A percentile compares a stretch with the other conserved stretches of the same genome.
Conservation (phyloP, 2,329 filamentous ascomycete genomes). For the Aspergillus sclerotialis region DNA sequence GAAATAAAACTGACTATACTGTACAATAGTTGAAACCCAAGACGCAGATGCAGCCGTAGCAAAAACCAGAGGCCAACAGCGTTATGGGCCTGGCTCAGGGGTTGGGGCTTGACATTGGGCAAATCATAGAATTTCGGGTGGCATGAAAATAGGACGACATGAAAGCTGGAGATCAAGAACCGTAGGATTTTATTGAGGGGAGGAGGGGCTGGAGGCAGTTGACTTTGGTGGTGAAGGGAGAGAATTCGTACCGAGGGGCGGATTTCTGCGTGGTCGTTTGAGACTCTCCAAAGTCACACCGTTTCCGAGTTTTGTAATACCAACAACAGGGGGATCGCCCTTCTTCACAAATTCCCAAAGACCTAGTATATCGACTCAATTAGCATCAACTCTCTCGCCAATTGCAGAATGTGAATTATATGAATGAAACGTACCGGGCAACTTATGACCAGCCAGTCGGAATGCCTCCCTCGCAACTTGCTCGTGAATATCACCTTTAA, state of each 20-base stretch:
- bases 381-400: constrained; percentile 8
- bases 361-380: constrained; percentile 21
- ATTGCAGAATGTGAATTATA: constrained; percentile 3
- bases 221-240: constrained; percentile 23
- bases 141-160: constrained; percentile 7
- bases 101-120: constrained; percentile 43
- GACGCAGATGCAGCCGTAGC: constrained; percentile 32
- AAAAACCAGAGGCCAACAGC: constrained; percentile 44
- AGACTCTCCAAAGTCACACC: constrained; percentile 77
- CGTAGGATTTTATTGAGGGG: constrained; percentile 27
- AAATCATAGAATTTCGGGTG: constrained; percentile 4
- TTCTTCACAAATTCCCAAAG: constrained; percentile 89
- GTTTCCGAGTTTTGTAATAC: constrained; percentile 78
- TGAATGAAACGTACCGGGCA: constrained; percentile 62
- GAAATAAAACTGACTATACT: constrained; percentile 32
- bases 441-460: constrained; percentile 85
- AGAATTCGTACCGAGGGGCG: constrained; percentile 39
- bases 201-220: constrained; percentile 28
- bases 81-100: constrained; percentile 48
- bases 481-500: constrained; percentile 89
- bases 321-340: constrained; percentile 82
- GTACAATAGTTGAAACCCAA: constrained; percentile 34
- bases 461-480: constrained; percentile 91
- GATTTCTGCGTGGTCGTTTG: constrained; percentile 67
- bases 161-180: constrained; percentile 1